A percentile compares a stretch with the other conserved stretches of the same genome.
Evolutionary conservation across 805 yeast genomes (phyloP).

Genomic region (Candida sithepensis): DNA sequence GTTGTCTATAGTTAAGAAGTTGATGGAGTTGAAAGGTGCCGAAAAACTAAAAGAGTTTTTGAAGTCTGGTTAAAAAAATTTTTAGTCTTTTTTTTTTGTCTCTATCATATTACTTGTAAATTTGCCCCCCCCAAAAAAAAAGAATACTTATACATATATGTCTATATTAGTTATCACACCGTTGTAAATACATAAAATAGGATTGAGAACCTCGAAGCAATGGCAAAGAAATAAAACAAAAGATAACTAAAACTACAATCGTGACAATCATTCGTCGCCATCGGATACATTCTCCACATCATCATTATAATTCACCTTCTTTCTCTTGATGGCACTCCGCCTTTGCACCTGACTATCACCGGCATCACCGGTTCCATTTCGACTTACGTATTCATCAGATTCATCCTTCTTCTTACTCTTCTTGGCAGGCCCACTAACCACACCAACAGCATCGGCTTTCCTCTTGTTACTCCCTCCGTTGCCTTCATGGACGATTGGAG

Average conservation of each 20-base stretch:
- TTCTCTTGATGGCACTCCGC: not conserved
- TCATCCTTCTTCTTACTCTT: not conserved
- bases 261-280: not conserved
- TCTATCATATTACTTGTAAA: not conserved
- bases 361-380: not conserved
- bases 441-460: not conserved
- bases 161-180: too few species aligned
- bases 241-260: too few species aligned
- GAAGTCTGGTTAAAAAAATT: constrained; percentile 14
- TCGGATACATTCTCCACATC: not conserved
- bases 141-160: too few species aligned
- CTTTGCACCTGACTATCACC: not conserved
- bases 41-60: constrained; percentile 62
- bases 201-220: too few species aligned
- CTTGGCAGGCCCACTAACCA: not conserved
- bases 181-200: too few species aligned
- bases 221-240: too few species aligned
- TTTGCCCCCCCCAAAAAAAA: too few species aligned
- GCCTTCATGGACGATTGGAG: not conserved
- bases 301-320: constrained; percentile 1
- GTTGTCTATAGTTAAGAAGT: constrained; percentile 50
- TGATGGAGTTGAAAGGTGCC: constrained; percentile 68
- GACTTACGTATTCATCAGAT: not conserved
- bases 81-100: not conserved
- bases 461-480: not conserved